These are phyloP conservation scores for Adansonia gregorii DNA, from an alignment of 441 rosid genomes.

Conservation along the genomic window DNA sequence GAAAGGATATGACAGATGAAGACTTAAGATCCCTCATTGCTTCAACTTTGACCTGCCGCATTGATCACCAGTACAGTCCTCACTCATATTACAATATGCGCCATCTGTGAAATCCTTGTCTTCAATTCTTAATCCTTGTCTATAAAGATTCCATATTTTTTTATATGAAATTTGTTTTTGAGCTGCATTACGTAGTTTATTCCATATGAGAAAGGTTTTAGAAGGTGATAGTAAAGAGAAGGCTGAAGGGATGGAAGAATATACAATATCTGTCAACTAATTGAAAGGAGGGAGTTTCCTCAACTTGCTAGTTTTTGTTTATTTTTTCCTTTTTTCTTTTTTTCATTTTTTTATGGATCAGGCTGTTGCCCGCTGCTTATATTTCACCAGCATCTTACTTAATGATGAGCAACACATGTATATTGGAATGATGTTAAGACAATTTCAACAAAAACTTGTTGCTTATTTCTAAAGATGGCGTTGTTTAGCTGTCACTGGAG, in stretches of 20 bases:
- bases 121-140: slow-evolving; percentile 4
- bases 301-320: too few relatives aligned
- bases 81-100: slow-evolving; percentile 1
- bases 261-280: too few relatives aligned
- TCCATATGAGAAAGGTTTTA: neutral
- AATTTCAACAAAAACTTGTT: neutral
- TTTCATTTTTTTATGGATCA: too few relatives aligned
- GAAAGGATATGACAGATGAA: slow-evolving; percentile 68
- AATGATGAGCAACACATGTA: neutral
- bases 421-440: neutral
- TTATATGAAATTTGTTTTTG: neutral
- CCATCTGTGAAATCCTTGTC: slow-evolving; percentile 7
- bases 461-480: neutral
- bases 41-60: slow-evolving; percentile 73
- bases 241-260: neutral
- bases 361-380: too few relatives aligned
- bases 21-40: slow-evolving; percentile 75
- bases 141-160: slow-evolving; percentile 13
- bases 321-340: too few relatives aligned
- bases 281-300: too few relatives aligned
- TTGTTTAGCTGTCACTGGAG: neutral
- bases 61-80: slow-evolving; percentile 69
- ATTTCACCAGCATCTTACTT: too few relatives aligned
- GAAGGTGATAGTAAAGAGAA: neutral
- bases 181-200: neutral